Evolutionary conservation across 2,329 filamentous ascomycete species (phyloP).

Genomic region (Pseudogymnoascus sp.): DNA sequence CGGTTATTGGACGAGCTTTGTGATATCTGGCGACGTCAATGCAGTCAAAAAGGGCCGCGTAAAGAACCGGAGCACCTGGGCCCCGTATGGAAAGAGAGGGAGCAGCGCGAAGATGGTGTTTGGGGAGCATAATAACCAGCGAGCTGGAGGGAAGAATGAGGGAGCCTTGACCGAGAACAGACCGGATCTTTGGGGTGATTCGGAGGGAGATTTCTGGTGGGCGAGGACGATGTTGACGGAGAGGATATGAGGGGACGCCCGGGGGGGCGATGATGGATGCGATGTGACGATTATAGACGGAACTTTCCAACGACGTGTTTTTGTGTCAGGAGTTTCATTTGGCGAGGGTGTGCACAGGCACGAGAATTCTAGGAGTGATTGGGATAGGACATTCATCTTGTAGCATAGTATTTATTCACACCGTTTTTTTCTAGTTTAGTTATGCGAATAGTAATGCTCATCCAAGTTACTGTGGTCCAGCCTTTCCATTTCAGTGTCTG

Average conservation of each 20-base stretch:
- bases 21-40: conserved; percentile 27
- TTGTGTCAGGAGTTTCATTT: conserved; percentile 8
- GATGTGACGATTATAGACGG: conserved; percentile 4
- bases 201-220: conserved; percentile 57
- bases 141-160: conserved; percentile 27
- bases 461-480: neutral
- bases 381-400: conserved; percentile 5
- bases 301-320: conserved; percentile 2
- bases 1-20: conserved; percentile 28
- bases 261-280: neutral
- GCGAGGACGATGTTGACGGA: conserved; percentile 32
- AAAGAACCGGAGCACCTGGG: conserved; percentile 19
- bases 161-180: conserved; percentile 40
- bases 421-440: neutral
- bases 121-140: conserved; percentile 53
- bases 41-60: conserved; percentile 15
- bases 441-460: conserved; percentile 1
- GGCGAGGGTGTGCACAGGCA: neutral
- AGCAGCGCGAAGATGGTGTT: conserved; percentile 43
- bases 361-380: conserved; percentile 1
- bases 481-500: neutral
- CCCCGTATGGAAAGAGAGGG: conserved; percentile 15
- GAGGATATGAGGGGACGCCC: conserved; percentile 4
- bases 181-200: conserved; percentile 37
- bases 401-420: neutral